Evolutionary conservation across 768 basidiomycete genomes (phyloP).

Genomic region (Xanthoconium stramineum): DNA sequence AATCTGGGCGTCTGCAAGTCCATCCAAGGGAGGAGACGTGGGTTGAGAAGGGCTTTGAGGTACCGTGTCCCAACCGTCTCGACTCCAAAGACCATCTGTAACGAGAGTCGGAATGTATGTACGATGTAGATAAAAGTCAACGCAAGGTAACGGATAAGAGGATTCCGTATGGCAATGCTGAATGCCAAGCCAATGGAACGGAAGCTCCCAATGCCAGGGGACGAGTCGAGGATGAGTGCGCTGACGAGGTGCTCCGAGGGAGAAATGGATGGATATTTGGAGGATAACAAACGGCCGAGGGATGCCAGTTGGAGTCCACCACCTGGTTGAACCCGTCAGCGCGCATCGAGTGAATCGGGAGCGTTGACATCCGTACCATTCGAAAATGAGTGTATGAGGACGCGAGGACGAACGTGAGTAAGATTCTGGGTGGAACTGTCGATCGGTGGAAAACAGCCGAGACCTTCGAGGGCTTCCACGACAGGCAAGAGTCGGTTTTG

Average conservation of each 20-base stretch:
- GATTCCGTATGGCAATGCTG: slow-evolving; percentile 21
- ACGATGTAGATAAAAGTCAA: slow-evolving; percentile 13
- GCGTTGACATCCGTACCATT: slow-evolving; percentile 18
- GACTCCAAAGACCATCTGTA: slow-evolving; percentile 15
- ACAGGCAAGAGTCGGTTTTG: slow-evolving; percentile 19
- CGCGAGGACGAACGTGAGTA: slow-evolving; percentile 12
- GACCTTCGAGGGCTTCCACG: slow-evolving; percentile 20
- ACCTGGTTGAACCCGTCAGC: slow-evolving; percentile 12
- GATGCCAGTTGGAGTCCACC: slow-evolving; percentile 20
- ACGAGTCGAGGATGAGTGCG: slow-evolving; percentile 24
- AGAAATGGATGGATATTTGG: slow-evolving; percentile 14
- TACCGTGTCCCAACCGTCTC: slow-evolving; percentile 7
- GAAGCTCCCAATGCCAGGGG: slow-evolving; percentile 15
- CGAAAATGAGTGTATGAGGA: slow-evolving; percentile 30
- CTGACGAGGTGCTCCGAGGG: slow-evolving; percentile 3
- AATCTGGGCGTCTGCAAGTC: slow-evolving; percentile 30
- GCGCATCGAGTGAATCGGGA: neutral
- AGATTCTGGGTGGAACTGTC: neutral
- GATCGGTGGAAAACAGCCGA: slow-evolving; percentile 19
- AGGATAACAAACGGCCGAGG: slow-evolving; percentile 17
- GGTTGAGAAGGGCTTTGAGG: slow-evolving; percentile 15
- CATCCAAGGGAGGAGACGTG: slow-evolving; percentile 33
- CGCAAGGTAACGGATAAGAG: slow-evolving; percentile 7
- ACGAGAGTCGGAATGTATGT: slow-evolving; percentile 11
- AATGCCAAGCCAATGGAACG: slow-evolving; percentile 23